Evolutionary conservation across 352 stramenopile species (phyloP).

Genomic region (Pythium oligandrum): DNA sequence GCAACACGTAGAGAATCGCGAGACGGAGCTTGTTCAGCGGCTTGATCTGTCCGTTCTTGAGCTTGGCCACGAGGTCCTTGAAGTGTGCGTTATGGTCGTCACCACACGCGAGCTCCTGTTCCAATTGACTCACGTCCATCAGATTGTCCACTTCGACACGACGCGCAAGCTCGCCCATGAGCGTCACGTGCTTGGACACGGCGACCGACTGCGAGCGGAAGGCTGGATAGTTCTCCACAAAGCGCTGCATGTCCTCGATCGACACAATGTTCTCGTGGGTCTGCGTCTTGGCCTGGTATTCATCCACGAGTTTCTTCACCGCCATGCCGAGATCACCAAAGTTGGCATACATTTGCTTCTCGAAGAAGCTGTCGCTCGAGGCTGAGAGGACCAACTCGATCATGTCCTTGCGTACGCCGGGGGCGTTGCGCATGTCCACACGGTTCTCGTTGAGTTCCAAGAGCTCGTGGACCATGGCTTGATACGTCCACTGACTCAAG

Average conservation of each 20-base stretch:
- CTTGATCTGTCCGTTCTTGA: conserved; percentile 86
- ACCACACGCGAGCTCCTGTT: conserved; percentile 89
- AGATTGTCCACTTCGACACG: conserved; percentile 95
- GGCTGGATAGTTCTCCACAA: conserved; percentile 97
- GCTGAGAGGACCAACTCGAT: conserved; percentile 96
- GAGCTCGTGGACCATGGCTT: conserved; percentile 99
- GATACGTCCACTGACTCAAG: conserved; percentile 97
- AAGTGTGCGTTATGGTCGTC: conserved; percentile 84
- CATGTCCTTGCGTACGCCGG: conserved; percentile 95
- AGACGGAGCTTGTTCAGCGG: conserved; percentile 97
- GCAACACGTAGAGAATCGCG: conserved; percentile 97
- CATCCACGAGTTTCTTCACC: conserved; percentile 95
- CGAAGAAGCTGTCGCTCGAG: conserved; percentile 96
- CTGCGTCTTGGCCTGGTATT: conserved; percentile 80
- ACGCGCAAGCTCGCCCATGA: conserved; percentile 97
- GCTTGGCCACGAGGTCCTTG: conserved; percentile 70
- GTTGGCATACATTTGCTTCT: conserved; percentile 95
- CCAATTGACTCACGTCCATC: conserved; percentile 98
- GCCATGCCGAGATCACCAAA: conserved; percentile 96
- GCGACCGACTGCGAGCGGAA: conserved; percentile 95
- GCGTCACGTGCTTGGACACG: conserved; percentile 98
- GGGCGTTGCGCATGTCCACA: conserved; percentile 93
- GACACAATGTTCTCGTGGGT: conserved; percentile 84
- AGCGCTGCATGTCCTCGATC: conserved; percentile 98
- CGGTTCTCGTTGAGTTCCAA: conserved; percentile 97